Evolutionary conservation across 345 rosid genomes (phyloP).

Genomic region (Erysimum cheiranthoides): DNA sequence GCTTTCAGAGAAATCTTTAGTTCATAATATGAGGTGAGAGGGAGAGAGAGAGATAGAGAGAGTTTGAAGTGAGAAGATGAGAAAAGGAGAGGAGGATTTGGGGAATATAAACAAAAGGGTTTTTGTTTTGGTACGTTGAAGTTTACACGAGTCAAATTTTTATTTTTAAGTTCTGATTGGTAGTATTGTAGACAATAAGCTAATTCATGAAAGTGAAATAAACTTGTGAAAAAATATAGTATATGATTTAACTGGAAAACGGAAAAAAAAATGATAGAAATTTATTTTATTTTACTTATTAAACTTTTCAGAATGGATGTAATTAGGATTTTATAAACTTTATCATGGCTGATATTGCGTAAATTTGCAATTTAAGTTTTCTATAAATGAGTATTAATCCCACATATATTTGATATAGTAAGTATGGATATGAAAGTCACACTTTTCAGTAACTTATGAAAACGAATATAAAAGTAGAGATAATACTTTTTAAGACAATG

Average conservation of each 20-base stretch:
- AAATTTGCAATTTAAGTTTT: not conserved
- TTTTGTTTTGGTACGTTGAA: constrained; percentile 42
- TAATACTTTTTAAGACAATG: constrained; percentile 32
- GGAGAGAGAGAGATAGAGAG: constrained; percentile 26
- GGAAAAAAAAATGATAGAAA: not conserved
- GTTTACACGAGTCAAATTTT: constrained; percentile 32
- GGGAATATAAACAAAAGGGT: constrained; percentile 45
- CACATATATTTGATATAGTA: not conserved
- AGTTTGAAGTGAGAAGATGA: constrained; percentile 47
- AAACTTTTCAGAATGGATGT: not conserved
- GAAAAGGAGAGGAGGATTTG: constrained; percentile 50
- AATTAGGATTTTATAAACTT: not conserved
- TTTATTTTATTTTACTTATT: not conserved
- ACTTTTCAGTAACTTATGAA: constrained; percentile 39
- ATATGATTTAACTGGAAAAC: not conserved
- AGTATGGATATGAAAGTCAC: constrained; percentile 38
- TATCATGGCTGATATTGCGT: not conserved
- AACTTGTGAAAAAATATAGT: not conserved
- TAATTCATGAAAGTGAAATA: not conserved
- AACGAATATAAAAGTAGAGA: constrained; percentile 41
- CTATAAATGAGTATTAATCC: not conserved
- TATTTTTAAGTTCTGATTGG: not conserved
- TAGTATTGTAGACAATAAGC: constrained; percentile 4
- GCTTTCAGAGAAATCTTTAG: constrained; percentile 38
- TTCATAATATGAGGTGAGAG: constrained; percentile 37